A percentile compares a stretch with the other conserved stretches of the same genome.
phyloP scores from a whole-genome alignment of 73 alveolate genomes.

The Tetrahymena elliotti region DNA sequence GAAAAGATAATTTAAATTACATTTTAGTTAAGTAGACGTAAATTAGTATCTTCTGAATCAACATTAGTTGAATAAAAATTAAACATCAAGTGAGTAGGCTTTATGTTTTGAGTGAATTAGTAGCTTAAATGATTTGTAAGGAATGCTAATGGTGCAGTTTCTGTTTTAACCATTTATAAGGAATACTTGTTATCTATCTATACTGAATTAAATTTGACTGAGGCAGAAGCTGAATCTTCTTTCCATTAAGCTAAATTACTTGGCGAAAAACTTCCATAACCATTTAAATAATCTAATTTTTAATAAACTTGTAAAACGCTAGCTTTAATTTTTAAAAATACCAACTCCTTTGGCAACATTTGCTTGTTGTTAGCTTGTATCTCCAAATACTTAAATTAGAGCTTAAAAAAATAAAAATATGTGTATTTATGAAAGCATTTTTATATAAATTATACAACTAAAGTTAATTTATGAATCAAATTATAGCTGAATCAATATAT shows the following conservation, averaged over 20 bases:
- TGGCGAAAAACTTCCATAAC: conserved; percentile 9
- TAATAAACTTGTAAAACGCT: background rate
- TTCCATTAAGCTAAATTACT: conserved; percentile 1
- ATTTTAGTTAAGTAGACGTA: conserved; percentile 19
- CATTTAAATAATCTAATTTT: conserved; percentile 11
- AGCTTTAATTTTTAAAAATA: background rate
- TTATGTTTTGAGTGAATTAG: background rate
- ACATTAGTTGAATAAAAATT: conserved; percentile 21
- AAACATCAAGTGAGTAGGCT: conserved; percentile 21
- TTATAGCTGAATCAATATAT: no score
- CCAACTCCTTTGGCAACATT: background rate
- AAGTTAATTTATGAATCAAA: no score
- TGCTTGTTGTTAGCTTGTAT: background rate
- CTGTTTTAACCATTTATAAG: background rate
- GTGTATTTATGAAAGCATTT: background rate
- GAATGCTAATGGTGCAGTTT: background rate
- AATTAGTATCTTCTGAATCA: conserved; percentile 32
- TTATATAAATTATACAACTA: background rate
- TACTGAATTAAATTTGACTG: background rate
- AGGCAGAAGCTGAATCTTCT: conserved; percentile 1
- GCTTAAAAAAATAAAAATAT: background rate
- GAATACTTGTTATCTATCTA: background rate
- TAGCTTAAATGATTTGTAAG: conserved; percentile 11
- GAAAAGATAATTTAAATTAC: background rate
- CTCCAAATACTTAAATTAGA: background rate